Evolutionary conservation across 2,329 filamentous ascomycete species (phyloP).

Genomic region (Elsinoe batatas): DNA sequence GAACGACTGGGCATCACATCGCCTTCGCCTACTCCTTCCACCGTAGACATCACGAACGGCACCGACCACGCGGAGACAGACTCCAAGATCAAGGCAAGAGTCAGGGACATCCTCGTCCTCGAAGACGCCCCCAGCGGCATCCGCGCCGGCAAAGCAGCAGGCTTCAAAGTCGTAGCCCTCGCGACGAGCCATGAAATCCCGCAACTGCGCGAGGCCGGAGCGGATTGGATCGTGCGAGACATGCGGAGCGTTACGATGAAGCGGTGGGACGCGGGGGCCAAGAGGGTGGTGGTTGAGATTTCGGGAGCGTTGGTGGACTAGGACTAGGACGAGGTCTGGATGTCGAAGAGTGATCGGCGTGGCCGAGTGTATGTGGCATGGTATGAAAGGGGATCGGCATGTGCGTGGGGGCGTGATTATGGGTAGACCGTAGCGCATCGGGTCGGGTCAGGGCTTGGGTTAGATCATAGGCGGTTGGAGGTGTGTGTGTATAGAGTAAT

Average conservation of each 20-base stretch:
- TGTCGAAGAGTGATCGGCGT: neutral
- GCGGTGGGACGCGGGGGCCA: conserved; percentile 44
- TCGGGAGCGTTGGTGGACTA: conserved; percentile 44
- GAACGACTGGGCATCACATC: conserved; percentile 29
- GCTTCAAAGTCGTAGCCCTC: conserved; percentile 74
- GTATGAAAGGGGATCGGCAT: neutral
- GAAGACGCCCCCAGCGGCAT: conserved; percentile 88
- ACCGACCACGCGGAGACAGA: neutral
- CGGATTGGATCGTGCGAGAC: conserved; percentile 80
- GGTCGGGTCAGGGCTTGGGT: neutral
- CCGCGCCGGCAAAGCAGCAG: conserved; percentile 70
- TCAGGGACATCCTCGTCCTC: conserved; percentile 57
- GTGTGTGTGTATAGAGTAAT: neutral
- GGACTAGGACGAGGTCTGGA: neutral
- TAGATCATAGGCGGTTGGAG: neutral
- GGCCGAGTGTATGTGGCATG: neutral
- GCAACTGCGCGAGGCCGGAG: conserved; percentile 63
- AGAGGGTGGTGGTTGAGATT: conserved; percentile 59
- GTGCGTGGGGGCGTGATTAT: neutral
- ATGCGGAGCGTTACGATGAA: conserved; percentile 60
- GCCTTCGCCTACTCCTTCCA: neutral
- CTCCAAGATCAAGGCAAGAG: conserved; percentile 10
- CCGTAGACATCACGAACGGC: neutral
- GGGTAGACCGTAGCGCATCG: neutral
- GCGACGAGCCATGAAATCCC: conserved; percentile 71